Evolutionary conservation across 345 rosid genomes (phyloP).

Genomic region (Euphorbia tirucalli): DNA sequence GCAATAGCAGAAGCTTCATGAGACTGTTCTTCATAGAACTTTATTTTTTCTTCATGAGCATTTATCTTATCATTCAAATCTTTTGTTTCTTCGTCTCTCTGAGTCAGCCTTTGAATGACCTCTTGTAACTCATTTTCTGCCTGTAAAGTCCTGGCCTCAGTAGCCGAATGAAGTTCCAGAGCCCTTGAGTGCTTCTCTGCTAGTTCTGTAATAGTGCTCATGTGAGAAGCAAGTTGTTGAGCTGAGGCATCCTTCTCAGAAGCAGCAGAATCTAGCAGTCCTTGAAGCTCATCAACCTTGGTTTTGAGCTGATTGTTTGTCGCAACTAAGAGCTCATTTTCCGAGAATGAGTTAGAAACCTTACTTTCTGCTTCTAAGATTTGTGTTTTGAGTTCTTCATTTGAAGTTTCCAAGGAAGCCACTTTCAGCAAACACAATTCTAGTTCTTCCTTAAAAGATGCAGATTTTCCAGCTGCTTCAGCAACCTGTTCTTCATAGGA

Average conservation of each 20-base stretch:
- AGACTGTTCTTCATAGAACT: slow-evolving; percentile 50
- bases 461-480: slow-evolving; percentile 49
- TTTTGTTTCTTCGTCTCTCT: slow-evolving; percentile 54
- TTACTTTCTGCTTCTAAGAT: slow-evolving; percentile 55
- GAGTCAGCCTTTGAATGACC: slow-evolving; percentile 44
- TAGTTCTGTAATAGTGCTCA: slow-evolving; percentile 42
- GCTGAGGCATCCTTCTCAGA: slow-evolving; percentile 67
- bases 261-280: slow-evolving; percentile 46
- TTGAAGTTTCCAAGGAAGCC: slow-evolving; percentile 52
- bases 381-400: slow-evolving; percentile 62
- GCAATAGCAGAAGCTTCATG: slow-evolving; percentile 52
- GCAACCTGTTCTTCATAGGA: slow-evolving; percentile 59
- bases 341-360: slow-evolving; percentile 54
- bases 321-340: slow-evolving; percentile 64
- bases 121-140: slow-evolving; percentile 52
- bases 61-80: slow-evolving; percentile 60
- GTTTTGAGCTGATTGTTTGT: slow-evolving; percentile 77
- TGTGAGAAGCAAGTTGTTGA: slow-evolving; percentile 52
- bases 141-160: slow-evolving; percentile 38
- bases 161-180: slow-evolving; percentile 46
- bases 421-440: slow-evolving; percentile 51
- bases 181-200: slow-evolving; percentile 56
- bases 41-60: slow-evolving; percentile 55
- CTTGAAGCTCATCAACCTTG: slow-evolving; percentile 74
- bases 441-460: slow-evolving; percentile 66